Percentiles rank a stretch among this genome's conserved stretches.
Evolutionary conservation across 2,329 filamentous ascomycete genomes (phyloP).

Genomic region (Sporothrix euskadiensis): DNA sequence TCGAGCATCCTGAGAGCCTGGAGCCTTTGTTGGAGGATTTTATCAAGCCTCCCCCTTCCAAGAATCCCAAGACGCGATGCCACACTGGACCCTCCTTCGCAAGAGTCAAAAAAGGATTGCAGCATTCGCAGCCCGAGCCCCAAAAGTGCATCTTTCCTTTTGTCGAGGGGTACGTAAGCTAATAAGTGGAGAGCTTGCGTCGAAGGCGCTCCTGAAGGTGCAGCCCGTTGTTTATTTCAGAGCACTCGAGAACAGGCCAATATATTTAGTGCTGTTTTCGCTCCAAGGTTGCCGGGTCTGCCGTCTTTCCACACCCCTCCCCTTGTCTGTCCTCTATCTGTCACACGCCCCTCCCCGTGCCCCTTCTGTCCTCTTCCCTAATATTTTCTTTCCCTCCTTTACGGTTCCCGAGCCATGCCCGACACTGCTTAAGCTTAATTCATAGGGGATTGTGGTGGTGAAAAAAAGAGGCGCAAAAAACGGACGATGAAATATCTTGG

Average conservation of each 20-base stretch:
- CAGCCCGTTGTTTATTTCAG: neutral
- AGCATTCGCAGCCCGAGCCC: neutral
- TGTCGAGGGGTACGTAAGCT: constrained; percentile 25
- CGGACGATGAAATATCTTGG: constrained; percentile 8
- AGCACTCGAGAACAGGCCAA: neutral
- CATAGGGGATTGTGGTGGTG: neutral
- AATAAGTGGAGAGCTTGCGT: constrained; percentile 11
- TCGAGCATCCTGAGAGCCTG: neutral
- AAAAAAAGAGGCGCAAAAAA: constrained; percentile 4
- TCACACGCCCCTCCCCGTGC: neutral
- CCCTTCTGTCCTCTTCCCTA: neutral
- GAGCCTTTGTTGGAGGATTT: neutral
- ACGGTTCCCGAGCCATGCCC: constrained; percentile 33
- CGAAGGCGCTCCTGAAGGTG: neutral
- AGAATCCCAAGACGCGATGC: neutral
- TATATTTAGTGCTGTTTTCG: too few relatives aligned
- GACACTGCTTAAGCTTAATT: constrained; percentile 42
- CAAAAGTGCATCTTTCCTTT: neutral
- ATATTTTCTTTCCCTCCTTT: neutral
- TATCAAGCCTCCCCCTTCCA: neutral
- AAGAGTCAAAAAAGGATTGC: neutral
- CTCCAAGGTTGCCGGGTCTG: constrained; percentile 6
- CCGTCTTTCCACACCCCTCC: constrained; percentile 11
- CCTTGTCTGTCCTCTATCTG: constrained; percentile 9
- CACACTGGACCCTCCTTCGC: neutral